Base-by-base conservation (phyloP, 2,329 filamentous ascomycete genomes). In the Rhynchosporium graminicola region DNA sequence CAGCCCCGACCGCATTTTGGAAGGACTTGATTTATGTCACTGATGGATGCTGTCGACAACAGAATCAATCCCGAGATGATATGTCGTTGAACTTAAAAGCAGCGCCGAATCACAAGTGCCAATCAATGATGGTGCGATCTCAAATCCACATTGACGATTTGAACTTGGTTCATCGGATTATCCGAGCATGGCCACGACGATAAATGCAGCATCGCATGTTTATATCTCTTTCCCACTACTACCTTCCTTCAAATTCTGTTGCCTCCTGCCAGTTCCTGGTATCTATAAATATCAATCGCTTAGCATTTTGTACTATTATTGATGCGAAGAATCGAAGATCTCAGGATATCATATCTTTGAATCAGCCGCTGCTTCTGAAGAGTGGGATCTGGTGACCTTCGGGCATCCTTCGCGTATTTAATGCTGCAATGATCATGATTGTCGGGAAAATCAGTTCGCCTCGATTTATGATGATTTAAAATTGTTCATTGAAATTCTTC, bases 141-240 rank as follows among this genome's bases (percentile, higher is more conserved):
- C 36, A 38, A 9, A 15, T 40, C 13, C 38, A 5, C 52, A 48
- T 28, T 51, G 47, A 33, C 40, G 40, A 36, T 10, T 10, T 36
- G 54, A 26, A 31, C 38, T 31, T 31, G 3, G 38, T n/a, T 20
- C 54, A 43, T 45, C 28, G 46, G 54, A 33, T 45, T 38, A 45
- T 57, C 54, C 54, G 42, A 46, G 42, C 54, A 57, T 57, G 45
- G 38, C 40, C 54, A 31, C 54, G 29, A 33, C 4, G 7, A 45
- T 45, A 40, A 4, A 31, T 55, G 40, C 9, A 55, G 36, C 36
- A n/a, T 46, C 54, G 54, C 43, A 57, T 20, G 20, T 20, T 20
- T 57, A 40, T 57, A 31, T 57, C 40, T 40, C 54, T 57, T 57
- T 29, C 45, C 52, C 45, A 9, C 12, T 28, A 40, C 33, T 40